Percentiles rank a stretch among this genome's conserved stretches.
These are phyloP conservation scores for Kwoniella dejecticola DNA, from an alignment of 768 basidiomycete genomes.

Conservation along the genomic window DNA sequence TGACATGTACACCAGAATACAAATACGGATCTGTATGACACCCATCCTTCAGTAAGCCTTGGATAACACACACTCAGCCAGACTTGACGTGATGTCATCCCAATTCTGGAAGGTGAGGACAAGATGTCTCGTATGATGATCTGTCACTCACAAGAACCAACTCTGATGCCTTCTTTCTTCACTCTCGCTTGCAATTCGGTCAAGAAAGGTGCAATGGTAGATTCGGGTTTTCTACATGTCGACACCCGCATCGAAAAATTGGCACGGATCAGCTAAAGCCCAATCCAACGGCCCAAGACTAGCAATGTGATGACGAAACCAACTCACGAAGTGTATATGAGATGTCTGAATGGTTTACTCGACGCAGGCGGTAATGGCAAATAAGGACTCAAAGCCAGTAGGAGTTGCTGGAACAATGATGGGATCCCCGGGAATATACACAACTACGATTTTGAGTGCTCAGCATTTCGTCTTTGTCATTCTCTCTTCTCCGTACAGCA, in stretches of 20 bases:
- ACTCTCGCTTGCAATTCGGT: slow-evolving; percentile 74
- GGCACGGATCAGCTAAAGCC: no score
- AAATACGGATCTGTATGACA: slow-evolving; percentile 52
- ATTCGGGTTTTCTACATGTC: slow-evolving; percentile 67
- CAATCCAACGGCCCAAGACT: no score
- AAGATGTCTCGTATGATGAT: no score
- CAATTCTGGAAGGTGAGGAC: no score
- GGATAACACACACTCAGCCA: neutral
- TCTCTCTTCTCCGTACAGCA: no score
- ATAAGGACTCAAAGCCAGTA: slow-evolving; percentile 70
- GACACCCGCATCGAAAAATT: no score
- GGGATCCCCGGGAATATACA: slow-evolving; percentile 94
- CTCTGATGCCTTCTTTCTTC: slow-evolving; percentile 71
- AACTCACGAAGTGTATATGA: slow-evolving; percentile 77
- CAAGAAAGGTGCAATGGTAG: slow-evolving; percentile 82
- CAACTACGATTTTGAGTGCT: slow-evolving; percentile 60
- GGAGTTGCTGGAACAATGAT: slow-evolving; percentile 75
- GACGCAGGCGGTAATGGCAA: slow-evolving; percentile 75
- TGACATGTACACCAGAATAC: slow-evolving; percentile 68
- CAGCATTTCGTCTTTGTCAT: neutral
- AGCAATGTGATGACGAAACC: no score
- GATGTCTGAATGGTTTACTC: slow-evolving; percentile 74
- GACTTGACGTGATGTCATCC: neutral
- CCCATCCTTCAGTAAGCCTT: no score
- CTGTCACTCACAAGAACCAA: slow-evolving; percentile 75